Percentiles rank a stretch among this genome's conserved stretches.
These are phyloP conservation scores for Auricularia auricula-judae DNA, from an alignment of 768 basidiomycete genomes.

Conservation along the genomic window DNA sequence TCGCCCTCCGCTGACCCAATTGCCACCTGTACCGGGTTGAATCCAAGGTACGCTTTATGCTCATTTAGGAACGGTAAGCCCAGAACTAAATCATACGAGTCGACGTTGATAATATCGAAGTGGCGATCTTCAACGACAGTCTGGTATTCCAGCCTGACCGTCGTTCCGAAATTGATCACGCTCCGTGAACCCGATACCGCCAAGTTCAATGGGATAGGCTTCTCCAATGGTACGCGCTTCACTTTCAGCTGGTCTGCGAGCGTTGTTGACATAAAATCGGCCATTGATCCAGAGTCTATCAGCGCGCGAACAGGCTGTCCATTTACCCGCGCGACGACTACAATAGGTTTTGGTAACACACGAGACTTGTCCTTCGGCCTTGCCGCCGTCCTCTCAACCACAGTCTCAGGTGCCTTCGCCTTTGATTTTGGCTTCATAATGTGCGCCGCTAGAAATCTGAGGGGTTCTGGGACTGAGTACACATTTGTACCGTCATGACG, in stretches of 20 bases:
- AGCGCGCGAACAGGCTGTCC: not conserved
- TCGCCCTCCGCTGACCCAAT: conserved; percentile 4
- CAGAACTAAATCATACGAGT: not conserved
- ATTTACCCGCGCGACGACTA: not conserved
- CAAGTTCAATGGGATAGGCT: not conserved
- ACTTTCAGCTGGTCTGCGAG: not conserved
- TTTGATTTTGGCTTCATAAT: too few relatives aligned
- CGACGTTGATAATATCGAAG: not conserved
- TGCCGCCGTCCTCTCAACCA: not conserved
- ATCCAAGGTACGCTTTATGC: conserved; percentile 14
- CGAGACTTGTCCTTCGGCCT: not conserved
- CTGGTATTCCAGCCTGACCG: not conserved
- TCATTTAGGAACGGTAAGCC: not conserved
- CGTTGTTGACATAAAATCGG: not conserved
- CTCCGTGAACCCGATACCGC: not conserved
- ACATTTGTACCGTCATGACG: too few relatives aligned
- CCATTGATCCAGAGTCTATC: not conserved
- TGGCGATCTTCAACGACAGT: not conserved
- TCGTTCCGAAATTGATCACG: not conserved
- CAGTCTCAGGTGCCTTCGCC: too few relatives aligned
- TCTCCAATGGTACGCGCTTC: not conserved
- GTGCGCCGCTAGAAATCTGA: too few relatives aligned
- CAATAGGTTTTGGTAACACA: not conserved
- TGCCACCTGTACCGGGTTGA: conserved; percentile 15
- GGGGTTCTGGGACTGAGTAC: too few relatives aligned